phyloP scores from a whole-genome alignment of 768 basidiomycete species.

The Cystofilobasidium bisporidii region DNA sequence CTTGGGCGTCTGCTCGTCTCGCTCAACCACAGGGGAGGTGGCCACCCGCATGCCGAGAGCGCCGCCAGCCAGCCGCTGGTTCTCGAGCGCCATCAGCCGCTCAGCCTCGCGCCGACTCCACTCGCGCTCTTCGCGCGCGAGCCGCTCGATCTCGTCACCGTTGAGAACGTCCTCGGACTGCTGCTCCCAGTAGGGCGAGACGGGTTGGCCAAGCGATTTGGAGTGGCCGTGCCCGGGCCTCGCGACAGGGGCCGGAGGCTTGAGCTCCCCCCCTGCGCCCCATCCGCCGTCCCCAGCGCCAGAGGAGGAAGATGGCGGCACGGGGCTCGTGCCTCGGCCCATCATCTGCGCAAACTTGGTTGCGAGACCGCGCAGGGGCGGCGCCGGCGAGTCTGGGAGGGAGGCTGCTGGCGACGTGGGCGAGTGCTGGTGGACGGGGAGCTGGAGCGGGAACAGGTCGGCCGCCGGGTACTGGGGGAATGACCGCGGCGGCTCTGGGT shows the following conservation, averaged over 20 bases:
- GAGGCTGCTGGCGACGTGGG: not conserved
- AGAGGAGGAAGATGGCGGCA: not conserved
- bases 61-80: not conserved
- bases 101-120: constrained; percentile 16
- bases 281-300: too few relatives aligned
- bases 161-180: not conserved
- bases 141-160: constrained; percentile 11
- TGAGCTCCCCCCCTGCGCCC: not conserved
- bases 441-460: constrained; percentile 9
- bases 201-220: not conserved
- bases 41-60: too few relatives aligned
- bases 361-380: not conserved
- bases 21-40: not conserved
- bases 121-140: constrained; percentile 10
- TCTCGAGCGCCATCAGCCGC: constrained; percentile 8
- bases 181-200: not conserved
- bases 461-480: not conserved
- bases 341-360: constrained; percentile 13
- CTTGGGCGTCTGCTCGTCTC: not conserved
- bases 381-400: constrained; percentile 2
- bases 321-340: not conserved
- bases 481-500: not conserved
- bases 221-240: constrained; percentile 1
- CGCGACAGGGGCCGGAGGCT: not conserved
- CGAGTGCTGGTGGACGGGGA: constrained; percentile 1